Base-by-base conservation (phyloP, 2,329 filamentous ascomycete genomes). In the Pestalotiopsis sp. region DNA sequence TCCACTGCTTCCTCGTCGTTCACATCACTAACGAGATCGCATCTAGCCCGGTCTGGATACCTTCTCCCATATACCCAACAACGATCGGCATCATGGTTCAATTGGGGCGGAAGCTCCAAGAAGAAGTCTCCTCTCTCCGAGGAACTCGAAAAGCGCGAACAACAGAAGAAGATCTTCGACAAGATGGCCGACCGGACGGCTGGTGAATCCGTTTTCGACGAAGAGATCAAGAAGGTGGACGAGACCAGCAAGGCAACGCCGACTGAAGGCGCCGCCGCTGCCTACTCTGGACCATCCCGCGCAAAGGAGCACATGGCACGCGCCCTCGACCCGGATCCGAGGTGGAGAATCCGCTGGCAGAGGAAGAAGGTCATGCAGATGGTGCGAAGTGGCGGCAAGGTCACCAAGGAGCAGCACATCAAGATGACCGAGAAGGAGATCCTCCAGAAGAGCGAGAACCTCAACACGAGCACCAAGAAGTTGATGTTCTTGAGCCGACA, bases 401-500 rank as follows among this genome's bases (percentile, higher is more conserved):
- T 95, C 73, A 83, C 89, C 20, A 88, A 88, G 71, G 84, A 87
- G 64, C 88, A 94, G 74, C 84, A 87, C 67, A 87, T 98, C 70
- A 88, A 89, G 77, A 89, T 91, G 73, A 84, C 85, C 9, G 89
- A 91, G 80, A 84, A 88, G 69, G 78, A 86, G 74, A 76, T 86
- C 70, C 72, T 80, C 31, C 84, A 83, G 79, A 91, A 91, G 80
- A 94, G 91, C 71, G 87, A 91, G 61, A 88, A 88, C 73, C 87
- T 98, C 78, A 91, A 94, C 75, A 98, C 96, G 2, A 94, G 91
- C 63, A 85, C 93, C 72, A 99, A 99, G 89, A 99, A 99, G 84
- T 86, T 99, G 67, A 91, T 92, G 66, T 91, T 93, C 75, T 83
- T 99, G 64, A 91, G 95, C 27, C 90, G 92, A 67, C 96, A 98